Conservation (phyloP, 2,329 filamentous ascomycete species). For the Xylaria sp. region DNA sequence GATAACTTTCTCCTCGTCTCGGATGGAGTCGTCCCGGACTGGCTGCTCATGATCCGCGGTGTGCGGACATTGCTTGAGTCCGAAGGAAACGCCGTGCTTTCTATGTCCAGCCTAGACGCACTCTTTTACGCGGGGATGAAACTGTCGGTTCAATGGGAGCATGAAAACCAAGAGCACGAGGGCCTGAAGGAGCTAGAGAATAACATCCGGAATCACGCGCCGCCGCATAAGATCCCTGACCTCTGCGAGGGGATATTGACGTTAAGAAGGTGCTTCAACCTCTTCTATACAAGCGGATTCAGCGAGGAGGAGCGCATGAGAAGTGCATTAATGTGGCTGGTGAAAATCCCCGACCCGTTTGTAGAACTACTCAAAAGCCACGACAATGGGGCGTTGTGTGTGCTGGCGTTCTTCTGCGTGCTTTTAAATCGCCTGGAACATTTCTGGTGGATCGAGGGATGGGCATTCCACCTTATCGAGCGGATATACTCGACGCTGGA, state of each 20-base stretch:
- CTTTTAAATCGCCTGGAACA: slow-evolving; percentile 46
- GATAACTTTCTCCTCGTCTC: slow-evolving; percentile 53
- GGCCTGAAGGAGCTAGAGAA: slow-evolving; percentile 42
- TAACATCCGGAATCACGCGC: slow-evolving; percentile 32
- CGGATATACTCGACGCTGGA: slow-evolving; percentile 47
- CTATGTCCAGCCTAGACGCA: slow-evolving; percentile 42
- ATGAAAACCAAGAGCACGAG: slow-evolving; percentile 38
- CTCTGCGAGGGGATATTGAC: slow-evolving; percentile 36
- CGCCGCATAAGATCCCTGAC: slow-evolving; percentile 31
- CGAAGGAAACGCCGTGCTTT: slow-evolving; percentile 38
- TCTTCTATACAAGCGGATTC: slow-evolving; percentile 32
- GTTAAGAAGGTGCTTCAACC: slow-evolving; percentile 40
- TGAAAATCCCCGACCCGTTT: slow-evolving; percentile 40
- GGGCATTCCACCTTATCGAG: slow-evolving; percentile 46
- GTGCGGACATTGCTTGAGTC: slow-evolving; percentile 50
- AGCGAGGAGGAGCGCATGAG: slow-evolving; percentile 41
- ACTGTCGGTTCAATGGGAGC: slow-evolving; percentile 38
- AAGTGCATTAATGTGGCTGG: slow-evolving; percentile 43
- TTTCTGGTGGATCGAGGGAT: slow-evolving; percentile 48
- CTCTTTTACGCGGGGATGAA: slow-evolving; percentile 47
- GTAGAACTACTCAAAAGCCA: slow-evolving; percentile 40
- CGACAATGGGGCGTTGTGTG: slow-evolving; percentile 43
- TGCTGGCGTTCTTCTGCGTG: slow-evolving; percentile 48
- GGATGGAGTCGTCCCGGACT: slow-evolving; percentile 51
- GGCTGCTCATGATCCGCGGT: slow-evolving; percentile 54